Evolutionary conservation across 352 stramenopile species (phyloP).

Genomic region (Phytophthora meadii): DNA sequence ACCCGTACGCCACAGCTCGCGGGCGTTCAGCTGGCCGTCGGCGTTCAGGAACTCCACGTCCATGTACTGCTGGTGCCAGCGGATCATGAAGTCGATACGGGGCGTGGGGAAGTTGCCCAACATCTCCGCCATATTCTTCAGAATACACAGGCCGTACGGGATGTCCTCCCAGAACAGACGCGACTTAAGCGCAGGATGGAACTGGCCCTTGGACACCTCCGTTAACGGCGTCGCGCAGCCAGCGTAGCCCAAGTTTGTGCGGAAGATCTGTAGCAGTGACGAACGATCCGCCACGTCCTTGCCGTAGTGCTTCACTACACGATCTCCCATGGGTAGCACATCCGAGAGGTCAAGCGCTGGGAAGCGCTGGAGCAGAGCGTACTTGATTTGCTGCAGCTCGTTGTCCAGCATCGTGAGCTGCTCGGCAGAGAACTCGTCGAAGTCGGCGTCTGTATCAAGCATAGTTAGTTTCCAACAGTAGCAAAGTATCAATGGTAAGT

Average conservation of each 20-base stretch:
- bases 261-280: constrained; percentile 91
- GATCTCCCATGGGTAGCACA: constrained; percentile 90
- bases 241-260: constrained; percentile 91
- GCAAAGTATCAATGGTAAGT: not conserved
- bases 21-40: constrained; percentile 90
- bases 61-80: constrained; percentile 94
- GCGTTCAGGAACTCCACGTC: constrained; percentile 84
- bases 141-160: constrained; percentile 92
- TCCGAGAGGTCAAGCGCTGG: constrained; percentile 91
- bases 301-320: constrained; percentile 93
- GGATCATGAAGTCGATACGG: constrained; percentile 94
- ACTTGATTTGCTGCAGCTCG: constrained; percentile 93
- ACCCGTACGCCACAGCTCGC: constrained; percentile 88
- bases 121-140: constrained; percentile 95
- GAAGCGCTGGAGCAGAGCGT: constrained; percentile 90
- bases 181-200: constrained; percentile 85
- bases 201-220: constrained; percentile 76
- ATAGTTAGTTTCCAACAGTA: constrained; percentile 15
- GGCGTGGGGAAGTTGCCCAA: constrained; percentile 93
- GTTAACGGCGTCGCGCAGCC: constrained; percentile 90
- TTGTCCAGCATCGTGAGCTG: constrained; percentile 94
- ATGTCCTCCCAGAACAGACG: constrained; percentile 94
- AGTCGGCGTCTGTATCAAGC: constrained; percentile 80
- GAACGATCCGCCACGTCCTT: constrained; percentile 90
- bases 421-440: constrained; percentile 93